phyloP scores from a whole-genome alignment of 2,329 filamentous ascomycete species.

The Scortechinia acanthostroma region DNA sequence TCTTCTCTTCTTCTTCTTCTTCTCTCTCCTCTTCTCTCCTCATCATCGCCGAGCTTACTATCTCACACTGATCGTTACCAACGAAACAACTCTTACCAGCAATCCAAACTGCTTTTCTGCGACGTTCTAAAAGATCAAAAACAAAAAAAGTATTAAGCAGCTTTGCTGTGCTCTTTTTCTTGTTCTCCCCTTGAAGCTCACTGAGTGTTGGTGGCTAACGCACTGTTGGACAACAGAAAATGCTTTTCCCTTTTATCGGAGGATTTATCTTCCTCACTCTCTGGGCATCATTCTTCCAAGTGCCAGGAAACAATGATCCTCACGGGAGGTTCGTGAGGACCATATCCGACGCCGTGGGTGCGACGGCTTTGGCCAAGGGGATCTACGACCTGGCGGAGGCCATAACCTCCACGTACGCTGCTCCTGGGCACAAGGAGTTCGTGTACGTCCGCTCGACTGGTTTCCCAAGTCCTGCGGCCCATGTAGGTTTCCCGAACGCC shows the following conservation, averaged over 20 bases:
- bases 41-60: neutral
- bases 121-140: too few species aligned
- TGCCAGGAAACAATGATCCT: neutral
- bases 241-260: neutral
- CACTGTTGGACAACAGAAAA: neutral
- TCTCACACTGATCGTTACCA: neutral
- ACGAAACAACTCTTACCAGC: neutral
- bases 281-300: neutral
- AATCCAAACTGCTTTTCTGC: too few species aligned
- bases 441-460: too few species aligned
- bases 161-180: too few species aligned
- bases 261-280: neutral
- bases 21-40: conserved; percentile 1
- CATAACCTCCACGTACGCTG: neutral
- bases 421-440: neutral
- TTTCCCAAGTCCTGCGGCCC: too few species aligned
- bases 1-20: neutral
- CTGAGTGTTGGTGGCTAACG: too few species aligned
- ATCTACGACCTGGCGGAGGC: neutral
- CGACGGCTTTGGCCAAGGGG: neutral
- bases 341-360: neutral
- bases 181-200: too few species aligned
- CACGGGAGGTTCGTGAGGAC: too few species aligned
- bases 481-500: too few species aligned
- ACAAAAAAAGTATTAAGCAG: too few species aligned